Evolutionary conservation across 2,329 filamentous ascomycete genomes (phyloP), one percentile per base, ranked within the genome.

Genomic region (Penicillium brasilianum): DNA sequence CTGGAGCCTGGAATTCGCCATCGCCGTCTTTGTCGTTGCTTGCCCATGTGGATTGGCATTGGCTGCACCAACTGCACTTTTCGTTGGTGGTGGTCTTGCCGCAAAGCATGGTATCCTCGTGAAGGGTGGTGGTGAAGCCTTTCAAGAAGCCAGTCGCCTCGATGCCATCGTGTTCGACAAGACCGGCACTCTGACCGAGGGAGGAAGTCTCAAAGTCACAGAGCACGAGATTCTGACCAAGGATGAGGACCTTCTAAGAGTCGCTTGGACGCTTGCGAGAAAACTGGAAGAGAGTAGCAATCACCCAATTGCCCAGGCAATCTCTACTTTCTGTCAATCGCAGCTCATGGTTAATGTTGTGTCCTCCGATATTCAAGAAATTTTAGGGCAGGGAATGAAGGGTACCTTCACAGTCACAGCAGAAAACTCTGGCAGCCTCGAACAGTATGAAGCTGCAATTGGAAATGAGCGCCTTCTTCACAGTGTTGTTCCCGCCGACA

Each of bases 91-190:
- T 37, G 91, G 91, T 1, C 80, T 95, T 18, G 92, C 92, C 2
- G 92, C 92, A 7, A 88, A 90, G 72, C 80, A 91, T 69, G 92
- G 92, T 1, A 92, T 96, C 57, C 82, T 96, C 1, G 91, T 90
- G 67, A 92, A 93, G 76, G 91, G 92, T 22, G 92, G 92, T 22
- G 92, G 92, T 36, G 90, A 93, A 72, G 92, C 91, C 0, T 94
- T 95, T 72, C 90, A 94, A 74, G 92, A 92, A 78, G 91, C 91
- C 4, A 93, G 90, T 72, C 86, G 85, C 11, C 83, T 93, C 48
- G 88, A 92, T 73, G 89, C 88, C 55, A 88, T 95, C 41, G 90
- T 95, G 0, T 95, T 96, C 72, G 92, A 96, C 82, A 95, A 96
- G 82, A 96, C 92, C 0, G 92, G 92, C 1, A 96, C 92, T 0